Base-by-base conservation (phyloP, 2,329 filamentous ascomycete species). In the Emergomyces africanus region DNA sequence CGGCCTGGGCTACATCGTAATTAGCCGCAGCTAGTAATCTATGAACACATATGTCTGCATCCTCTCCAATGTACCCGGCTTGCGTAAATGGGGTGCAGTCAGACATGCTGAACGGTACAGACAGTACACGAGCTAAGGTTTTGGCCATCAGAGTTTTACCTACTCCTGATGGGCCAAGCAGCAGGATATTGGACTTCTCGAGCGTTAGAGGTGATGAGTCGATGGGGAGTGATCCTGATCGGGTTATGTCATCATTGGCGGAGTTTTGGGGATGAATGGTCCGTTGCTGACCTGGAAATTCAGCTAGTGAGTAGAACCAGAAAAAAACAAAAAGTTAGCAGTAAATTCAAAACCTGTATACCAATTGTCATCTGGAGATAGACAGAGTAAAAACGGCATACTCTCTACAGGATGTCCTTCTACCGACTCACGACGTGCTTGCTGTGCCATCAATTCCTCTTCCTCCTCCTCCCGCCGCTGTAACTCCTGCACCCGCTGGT, bases 1-100 rank as follows among this genome's bases (percentile, higher is more conserved):
- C 92, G 8, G 90, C 87, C 58, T 87, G 84, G 60, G 85, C 84
- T 33, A 94, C 83, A 65, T 95, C 88, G 72, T 95, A 95, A 70
- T 95, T 92, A 9, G 92, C 85, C 61, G 95, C 90, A 59, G 95
- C 88, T 10, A 99, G 79, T 30, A 99, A 79, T 50, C 94, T 82
- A 68, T 96, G 90, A 46, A 99, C 90, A 66, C 92, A 96, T 0
- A 89, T 86, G 70, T 99, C 94, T n/a, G 92, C 92, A 70, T 99
- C 94, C 69, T 97, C 92, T 35, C 94, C 94, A 65, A 99, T 96
- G 67, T 99, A 99, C 30, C 94, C 92, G 4, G 92, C 92, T 74
- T 96, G 92, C 0, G 92, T 97, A 64, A 97, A 90, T 5, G 91
- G 89, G 56, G 94, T 96, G 72, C 92, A 97, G 73, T 97, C 92